Percentiles rank a stretch among this genome's conserved stretches.
Evolutionary conservation across 2,329 filamentous ascomycete species (phyloP).

Genomic region (Penicillium sp.): DNA sequence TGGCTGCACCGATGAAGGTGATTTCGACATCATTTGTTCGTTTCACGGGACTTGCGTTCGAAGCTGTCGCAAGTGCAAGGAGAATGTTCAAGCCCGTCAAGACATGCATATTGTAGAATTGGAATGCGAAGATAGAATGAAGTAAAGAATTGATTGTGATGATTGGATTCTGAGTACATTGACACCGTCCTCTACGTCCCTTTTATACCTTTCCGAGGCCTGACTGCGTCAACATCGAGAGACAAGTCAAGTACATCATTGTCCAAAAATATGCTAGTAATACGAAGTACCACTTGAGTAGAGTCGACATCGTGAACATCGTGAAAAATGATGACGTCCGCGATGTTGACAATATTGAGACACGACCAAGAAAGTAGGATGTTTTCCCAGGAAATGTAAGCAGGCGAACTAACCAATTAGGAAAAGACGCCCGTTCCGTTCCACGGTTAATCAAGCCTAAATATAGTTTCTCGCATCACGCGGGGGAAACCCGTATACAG

Average conservation of each 20-base stretch:
- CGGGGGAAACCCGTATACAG: background rate
- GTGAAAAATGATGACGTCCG: background rate
- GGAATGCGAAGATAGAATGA: background rate
- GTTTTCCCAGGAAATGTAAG: background rate
- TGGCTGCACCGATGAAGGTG: constrained; percentile 20
- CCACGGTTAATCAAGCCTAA: background rate
- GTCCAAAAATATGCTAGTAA: background rate
- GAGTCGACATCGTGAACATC: background rate
- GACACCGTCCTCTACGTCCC: background rate
- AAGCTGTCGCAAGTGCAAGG: background rate
- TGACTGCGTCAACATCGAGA: background rate
- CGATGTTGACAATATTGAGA: background rate
- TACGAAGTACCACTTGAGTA: background rate
- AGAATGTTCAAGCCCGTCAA: background rate
- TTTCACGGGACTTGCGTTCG: background rate
- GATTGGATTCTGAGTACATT: background rate
- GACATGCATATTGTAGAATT: background rate
- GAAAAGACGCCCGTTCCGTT: background rate
- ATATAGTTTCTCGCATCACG: background rate
- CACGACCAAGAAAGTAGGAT: background rate
- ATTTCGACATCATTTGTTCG: constrained; percentile 1
- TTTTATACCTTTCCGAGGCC: background rate
- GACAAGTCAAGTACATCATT: background rate
- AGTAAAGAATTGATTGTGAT: background rate
- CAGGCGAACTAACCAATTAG: background rate